Base-by-base conservation (phyloP, 2,329 filamentous ascomycete species). In the Verticillium longisporum region DNA sequence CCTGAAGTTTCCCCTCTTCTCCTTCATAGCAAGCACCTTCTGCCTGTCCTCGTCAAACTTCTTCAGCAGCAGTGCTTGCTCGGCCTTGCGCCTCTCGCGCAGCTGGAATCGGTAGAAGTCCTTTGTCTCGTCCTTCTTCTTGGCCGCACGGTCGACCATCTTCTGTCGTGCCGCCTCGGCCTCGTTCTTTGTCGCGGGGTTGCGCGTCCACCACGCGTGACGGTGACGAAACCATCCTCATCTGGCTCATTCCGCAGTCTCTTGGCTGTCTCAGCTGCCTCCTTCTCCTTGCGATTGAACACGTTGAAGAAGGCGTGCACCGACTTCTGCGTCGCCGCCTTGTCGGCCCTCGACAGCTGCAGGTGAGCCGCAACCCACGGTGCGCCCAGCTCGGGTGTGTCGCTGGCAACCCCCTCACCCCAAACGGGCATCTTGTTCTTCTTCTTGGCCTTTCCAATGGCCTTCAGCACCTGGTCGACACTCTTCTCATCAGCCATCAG, bases 151-250 rank as follows among this genome's bases (percentile, higher is more conserved):
- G 73, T 90, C 85, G 70, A 85, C 77, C 78, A 87, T 83, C 73
- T 80, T 83, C 68, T 77, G 78, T 63, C 75, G 77, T 56, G 81
- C 81, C 67, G 85, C 84, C 68, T 87, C 84, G 45, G 87, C 85
- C 68, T 90, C 92, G 67, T 88, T 88, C 64, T 87, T 82, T 60
- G 88, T 84, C 1, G 90, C 92, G 1, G 91, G n/a, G 88, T 89
- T 6, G 82, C 82, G 61, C 88, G 80, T 45, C 90, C 90, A 32
- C 92, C 92, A 60, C 90, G 84, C 1, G 88, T 90, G 31, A 99
- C 95, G 3, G 93, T 98, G 57, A 98, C 84, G 72, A 99, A 99
- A 1, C 95, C 95, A 73, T 99, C 95, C 70, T 92, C 93, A 73
- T 99, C 95, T 0, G 94, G 92, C 69, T 92, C 88, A 67, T 89